phyloP scores from a whole-genome alignment of 495 filamentous ascomycete species.

The Pseudevernia furfuracea region DNA sequence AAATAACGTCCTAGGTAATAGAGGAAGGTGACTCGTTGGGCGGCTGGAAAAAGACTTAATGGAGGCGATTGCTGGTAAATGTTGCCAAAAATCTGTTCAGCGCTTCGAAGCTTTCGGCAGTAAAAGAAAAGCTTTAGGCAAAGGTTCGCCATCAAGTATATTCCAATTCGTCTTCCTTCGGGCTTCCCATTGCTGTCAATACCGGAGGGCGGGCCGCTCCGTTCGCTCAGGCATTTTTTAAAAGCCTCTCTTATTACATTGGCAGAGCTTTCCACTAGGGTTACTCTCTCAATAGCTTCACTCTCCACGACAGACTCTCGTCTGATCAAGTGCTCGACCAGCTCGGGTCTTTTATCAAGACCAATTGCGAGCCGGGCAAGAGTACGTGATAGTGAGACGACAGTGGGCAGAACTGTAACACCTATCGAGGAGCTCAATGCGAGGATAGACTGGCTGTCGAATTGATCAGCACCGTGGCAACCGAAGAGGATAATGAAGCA shows the following conservation, averaged over 20 bases:
- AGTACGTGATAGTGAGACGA: conserved; percentile 66
- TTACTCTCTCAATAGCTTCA: conserved; percentile 54
- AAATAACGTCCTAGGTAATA: conserved; percentile 91
- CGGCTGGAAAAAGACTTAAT: conserved; percentile 69
- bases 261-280: conserved; percentile 73
- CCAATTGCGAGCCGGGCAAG: conserved; percentile 74
- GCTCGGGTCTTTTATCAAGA: conserved; percentile 65
- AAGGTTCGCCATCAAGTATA: conserved; percentile 85
- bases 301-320: conserved; percentile 35
- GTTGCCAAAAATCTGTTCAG: conserved; percentile 82
- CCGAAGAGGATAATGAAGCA: not conserved
- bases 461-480: not conserved
- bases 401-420: conserved; percentile 65
- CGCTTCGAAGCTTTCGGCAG: conserved; percentile 52
- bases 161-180: conserved; percentile 76
- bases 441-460: conserved; percentile 61
- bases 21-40: conserved; percentile 82
- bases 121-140: conserved; percentile 84
- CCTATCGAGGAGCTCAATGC: conserved; percentile 72
- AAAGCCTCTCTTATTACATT: conserved; percentile 86
- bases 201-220: conserved; percentile 50
- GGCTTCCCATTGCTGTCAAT: conserved; percentile 46
- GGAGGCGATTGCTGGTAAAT: conserved; percentile 77
- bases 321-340: conserved; percentile 51
- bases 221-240: conserved; percentile 80